phyloP scores from a whole-genome alignment of 768 basidiomycete species.

The Chalciporus piperatus region DNA sequence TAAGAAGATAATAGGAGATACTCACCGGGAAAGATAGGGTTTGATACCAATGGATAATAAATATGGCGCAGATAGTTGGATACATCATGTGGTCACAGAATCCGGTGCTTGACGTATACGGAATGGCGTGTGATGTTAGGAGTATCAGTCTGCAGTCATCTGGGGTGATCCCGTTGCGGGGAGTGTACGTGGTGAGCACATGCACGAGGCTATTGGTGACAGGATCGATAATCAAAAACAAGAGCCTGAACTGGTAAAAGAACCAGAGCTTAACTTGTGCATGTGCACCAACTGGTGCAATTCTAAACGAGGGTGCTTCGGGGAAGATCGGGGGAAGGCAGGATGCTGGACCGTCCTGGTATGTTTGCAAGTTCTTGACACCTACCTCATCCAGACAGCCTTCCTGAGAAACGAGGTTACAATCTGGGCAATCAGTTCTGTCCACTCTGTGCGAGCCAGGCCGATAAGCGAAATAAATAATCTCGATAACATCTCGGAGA shows the following conservation, averaged over 20 bases:
- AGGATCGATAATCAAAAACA: neutral
- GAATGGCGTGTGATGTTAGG: neutral
- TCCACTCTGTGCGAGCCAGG: neutral
- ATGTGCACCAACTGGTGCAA: too few species aligned
- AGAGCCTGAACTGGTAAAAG: neutral
- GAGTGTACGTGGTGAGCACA: too few species aligned
- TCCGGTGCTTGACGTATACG: neutral
- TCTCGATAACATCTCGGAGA: too few species aligned
- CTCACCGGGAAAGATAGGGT: neutral
- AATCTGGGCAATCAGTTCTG: neutral
- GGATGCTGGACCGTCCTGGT: neutral
- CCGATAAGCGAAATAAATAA: too few species aligned
- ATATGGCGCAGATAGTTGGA: neutral
- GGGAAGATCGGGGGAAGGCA: neutral
- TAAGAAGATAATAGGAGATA: neutral
- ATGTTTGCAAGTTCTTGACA: neutral
- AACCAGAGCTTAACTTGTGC: neutral
- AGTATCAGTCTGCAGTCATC: neutral
- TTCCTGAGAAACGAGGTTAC: neutral
- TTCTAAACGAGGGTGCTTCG: neutral
- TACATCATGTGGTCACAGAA: too few species aligned
- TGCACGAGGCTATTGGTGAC: neutral
- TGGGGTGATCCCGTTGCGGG: too few species aligned
- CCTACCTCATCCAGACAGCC: neutral
- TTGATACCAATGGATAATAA: neutral